Evolutionary conservation across 2,329 filamentous ascomycete species (phyloP).

Genomic region (Hymenoscyphus occultus): DNA sequence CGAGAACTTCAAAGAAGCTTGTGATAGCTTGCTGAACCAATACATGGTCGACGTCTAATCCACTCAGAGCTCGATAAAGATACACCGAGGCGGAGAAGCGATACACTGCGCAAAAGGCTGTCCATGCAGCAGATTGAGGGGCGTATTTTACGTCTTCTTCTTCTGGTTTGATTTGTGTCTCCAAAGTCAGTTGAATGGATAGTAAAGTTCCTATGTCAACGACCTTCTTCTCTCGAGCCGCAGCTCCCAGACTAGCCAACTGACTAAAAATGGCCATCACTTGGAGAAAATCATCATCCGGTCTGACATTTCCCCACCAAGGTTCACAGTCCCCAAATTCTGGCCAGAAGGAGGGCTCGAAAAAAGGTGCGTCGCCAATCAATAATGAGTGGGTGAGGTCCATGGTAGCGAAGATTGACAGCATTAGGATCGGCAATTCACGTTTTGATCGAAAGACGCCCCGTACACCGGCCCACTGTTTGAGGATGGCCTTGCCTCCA

Average conservation of each 20-base stretch:
- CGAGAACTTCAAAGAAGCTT: constrained; percentile 39
- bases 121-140: constrained; percentile 35
- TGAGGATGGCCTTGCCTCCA: constrained; percentile 32
- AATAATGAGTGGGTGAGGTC: constrained; percentile 44
- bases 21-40: constrained; percentile 42
- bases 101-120: constrained; percentile 40
- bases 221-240: constrained; percentile 29
- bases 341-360: constrained; percentile 40
- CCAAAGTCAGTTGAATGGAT: constrained; percentile 29
- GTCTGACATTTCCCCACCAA: constrained; percentile 41
- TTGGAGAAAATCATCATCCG: constrained; percentile 36
- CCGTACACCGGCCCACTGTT: constrained; percentile 30
- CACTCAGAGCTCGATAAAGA: constrained; percentile 43
- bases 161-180: constrained; percentile 28
- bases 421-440: constrained; percentile 38
- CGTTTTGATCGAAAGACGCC: constrained; percentile 25
- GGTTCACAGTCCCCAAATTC: constrained; percentile 40
- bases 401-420: constrained; percentile 45
- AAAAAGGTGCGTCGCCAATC: constrained; percentile 40
- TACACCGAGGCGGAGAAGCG: constrained; percentile 40
- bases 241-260: constrained; percentile 37
- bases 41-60: constrained; percentile 39
- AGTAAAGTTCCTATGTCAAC: constrained; percentile 29
- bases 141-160: constrained; percentile 17
- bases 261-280: constrained; percentile 36